Percentiles rank a stretch among this genome's conserved stretches.
Conservation (phyloP, 345 rosid genomes). For the Sonneratia caseolaris region DNA sequence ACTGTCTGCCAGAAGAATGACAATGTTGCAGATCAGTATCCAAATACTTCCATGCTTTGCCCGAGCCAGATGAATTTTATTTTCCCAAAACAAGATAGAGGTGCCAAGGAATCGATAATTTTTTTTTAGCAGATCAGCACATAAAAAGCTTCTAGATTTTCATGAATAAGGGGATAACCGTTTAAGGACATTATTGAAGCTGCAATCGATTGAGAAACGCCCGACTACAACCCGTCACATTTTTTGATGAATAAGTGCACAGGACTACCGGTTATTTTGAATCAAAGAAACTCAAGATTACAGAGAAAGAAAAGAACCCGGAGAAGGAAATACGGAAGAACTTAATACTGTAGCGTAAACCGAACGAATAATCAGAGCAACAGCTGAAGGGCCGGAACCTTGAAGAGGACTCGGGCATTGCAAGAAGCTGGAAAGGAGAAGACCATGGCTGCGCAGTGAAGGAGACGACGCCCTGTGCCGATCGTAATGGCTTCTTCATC, state of each 20-base stretch:
- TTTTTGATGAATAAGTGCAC: background rate
- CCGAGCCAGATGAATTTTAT: background rate
- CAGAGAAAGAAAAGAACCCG: background rate
- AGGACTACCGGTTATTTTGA: too few relatives aligned
- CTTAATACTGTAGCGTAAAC: too few relatives aligned
- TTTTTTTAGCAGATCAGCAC: background rate
- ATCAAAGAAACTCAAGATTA: background rate
- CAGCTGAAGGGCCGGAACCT: slow-evolving; percentile 17
- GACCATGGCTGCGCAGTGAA: slow-evolving; percentile 38
- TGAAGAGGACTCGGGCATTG: slow-evolving; percentile 29
- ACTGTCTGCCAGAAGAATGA: background rate
- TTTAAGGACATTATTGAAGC: background rate
- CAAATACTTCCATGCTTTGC: background rate
- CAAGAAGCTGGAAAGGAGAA: slow-evolving; percentile 41
- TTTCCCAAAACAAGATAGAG: background rate
- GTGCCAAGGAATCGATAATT: background rate
- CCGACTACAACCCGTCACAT: background rate
- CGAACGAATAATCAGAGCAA: background rate
- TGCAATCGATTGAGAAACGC: background rate
- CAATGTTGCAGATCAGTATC: background rate
- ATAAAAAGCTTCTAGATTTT: background rate
- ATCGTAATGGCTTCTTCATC: slow-evolving; percentile 20
- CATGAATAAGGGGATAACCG: background rate
- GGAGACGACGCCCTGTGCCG: slow-evolving; percentile 11
- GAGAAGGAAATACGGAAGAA: background rate